Evolutionary conservation across 352 stramenopile species (phyloP).

Genomic region (Phytophthora megakarya): DNA sequence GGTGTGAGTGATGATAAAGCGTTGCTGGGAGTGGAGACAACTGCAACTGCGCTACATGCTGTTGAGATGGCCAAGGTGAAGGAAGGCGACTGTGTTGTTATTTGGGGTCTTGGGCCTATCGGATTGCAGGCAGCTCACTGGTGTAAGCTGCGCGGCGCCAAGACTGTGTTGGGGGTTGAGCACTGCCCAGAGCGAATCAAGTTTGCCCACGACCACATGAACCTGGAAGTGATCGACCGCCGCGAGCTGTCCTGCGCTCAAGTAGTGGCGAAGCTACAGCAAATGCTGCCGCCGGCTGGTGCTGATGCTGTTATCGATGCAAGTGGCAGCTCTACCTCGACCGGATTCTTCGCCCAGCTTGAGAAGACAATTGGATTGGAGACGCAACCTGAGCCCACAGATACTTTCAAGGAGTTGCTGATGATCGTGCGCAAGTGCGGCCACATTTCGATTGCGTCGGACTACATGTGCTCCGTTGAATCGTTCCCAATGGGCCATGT

Average conservation of each 20-base stretch:
- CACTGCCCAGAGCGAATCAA: conserved; percentile 53
- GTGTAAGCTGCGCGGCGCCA: conserved; percentile 69
- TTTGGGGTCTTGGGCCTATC: conserved; percentile 73
- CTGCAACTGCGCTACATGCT: conserved; percentile 60
- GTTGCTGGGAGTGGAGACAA: conserved; percentile 66
- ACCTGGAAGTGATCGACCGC: conserved; percentile 67
- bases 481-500: conserved; percentile 63
- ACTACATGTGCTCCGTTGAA: conserved; percentile 51
- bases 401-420: conserved; percentile 66
- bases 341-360: conserved; percentile 48
- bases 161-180: conserved; percentile 65
- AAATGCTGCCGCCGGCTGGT: conserved; percentile 53
- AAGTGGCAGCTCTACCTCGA: conserved; percentile 37
- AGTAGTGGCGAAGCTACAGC: conserved; percentile 52
- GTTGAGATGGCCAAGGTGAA: conserved; percentile 60
- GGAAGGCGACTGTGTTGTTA: conserved; percentile 52
- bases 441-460: conserved; percentile 56
- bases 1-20: conserved; percentile 66
- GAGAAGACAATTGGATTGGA: conserved; percentile 58
- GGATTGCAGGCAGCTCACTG: conserved; percentile 61
- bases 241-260: conserved; percentile 49
- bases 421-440: conserved; percentile 64
- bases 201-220: conserved; percentile 61
- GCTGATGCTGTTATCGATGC: conserved; percentile 67
- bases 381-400: conserved; percentile 50